Evolutionary conservation across 2,329 filamentous ascomycete genomes (phyloP), one percentile per base, ranked within the genome.

Genomic region (Xylariomycetidae sp.): DNA sequence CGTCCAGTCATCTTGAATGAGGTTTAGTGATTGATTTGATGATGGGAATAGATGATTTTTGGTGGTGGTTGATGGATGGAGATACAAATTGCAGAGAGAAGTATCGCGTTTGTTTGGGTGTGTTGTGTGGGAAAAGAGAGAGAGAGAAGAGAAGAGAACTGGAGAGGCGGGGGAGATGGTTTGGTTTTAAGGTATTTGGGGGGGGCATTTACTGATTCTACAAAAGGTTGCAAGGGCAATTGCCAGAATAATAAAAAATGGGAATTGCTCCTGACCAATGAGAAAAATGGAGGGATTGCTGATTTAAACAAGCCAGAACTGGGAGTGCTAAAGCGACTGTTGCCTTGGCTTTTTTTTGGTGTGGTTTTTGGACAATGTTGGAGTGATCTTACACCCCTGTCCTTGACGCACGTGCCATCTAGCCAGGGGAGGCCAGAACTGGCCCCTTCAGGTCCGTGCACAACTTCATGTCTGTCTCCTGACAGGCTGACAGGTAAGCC

Each of bases 1-100:
- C 78, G 78, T 79, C 78, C 78, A 80, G 78, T 82, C 78, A 82
- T 83, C 43, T 65, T 80, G 74, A 70, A 53, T 46, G 48, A 57
- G 41, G 54, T 51, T 49, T 44, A 40, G 36, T 30, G 30, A 34
- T 50, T 36, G 37, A 45, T n/a, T n/a, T n/a, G 49, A 23, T 23
- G 20, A 23, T 23, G 20, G n/a, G n/a, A 23, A 23, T 47, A 33
- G 34, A 36, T 38, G 36, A 45, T 45, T 25, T 41, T 45, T 45
- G 37, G 39, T 51, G 46, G 62, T 54, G 52, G 41, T 49, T 50
- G 47, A 43, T 44, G 46, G 53, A 46, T 56, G 48, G 46, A 43
- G 33, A 44, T 38, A n/a, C n/a, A n/a, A n/a, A n/a, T n/a, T n/a
- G 33, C 36, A 25, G 30, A 39, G 37, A 36, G 29, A 34, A 19